These are phyloP conservation scores for Chlamydomonas sp. DNA, from an alignment of 139 green algal species.

Conservation along the genomic window DNA sequence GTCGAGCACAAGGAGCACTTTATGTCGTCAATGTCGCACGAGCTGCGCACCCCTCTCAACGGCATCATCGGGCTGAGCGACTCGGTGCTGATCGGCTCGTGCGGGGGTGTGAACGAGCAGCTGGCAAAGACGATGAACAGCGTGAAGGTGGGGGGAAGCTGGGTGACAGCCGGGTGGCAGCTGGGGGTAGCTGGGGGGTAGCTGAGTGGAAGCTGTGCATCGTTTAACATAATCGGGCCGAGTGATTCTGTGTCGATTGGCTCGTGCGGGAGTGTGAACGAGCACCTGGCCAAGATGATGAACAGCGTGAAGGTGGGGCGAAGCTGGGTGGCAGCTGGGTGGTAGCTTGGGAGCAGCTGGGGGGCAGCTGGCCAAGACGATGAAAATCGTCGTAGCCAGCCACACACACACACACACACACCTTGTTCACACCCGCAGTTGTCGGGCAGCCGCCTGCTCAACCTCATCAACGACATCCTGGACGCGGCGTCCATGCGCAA, in stretches of 20 bases:
- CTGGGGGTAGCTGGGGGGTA: too few species aligned
- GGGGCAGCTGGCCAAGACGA: conserved; percentile 22
- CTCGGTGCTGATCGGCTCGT: conserved; percentile 16
- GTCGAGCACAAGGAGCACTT: conserved; percentile 59
- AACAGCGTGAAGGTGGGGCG: conserved; percentile 38
- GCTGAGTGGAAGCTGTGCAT: too few species aligned
- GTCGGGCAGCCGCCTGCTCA: conserved; percentile 24
- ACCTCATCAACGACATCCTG: conserved; percentile 44
- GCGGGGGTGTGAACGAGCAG: conserved; percentile 17
- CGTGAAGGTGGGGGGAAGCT: conserved; percentile 40
- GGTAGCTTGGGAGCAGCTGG: too few species aligned
- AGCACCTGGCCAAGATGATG: conserved; percentile 25
- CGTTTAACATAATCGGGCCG: conserved; percentile 55
- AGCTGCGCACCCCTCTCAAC: conserved; percentile 74
- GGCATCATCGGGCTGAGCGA: conserved; percentile 64
- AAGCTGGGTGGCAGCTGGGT: too few species aligned
- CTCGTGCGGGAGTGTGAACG: conserved; percentile 25
- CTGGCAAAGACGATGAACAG: conserved; percentile 29
- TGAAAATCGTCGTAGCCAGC: conserved; percentile 46
- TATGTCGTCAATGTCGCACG: conserved; percentile 61
- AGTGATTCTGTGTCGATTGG: conserved; percentile 37
- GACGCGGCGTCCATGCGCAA: too few species aligned
- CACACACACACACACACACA: too few species aligned
- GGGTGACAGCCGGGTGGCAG: too few species aligned
- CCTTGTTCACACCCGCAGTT: too few species aligned